Base-by-base conservation (phyloP, 2,329 filamentous ascomycete genomes). In the Microsporum canis region DNA sequence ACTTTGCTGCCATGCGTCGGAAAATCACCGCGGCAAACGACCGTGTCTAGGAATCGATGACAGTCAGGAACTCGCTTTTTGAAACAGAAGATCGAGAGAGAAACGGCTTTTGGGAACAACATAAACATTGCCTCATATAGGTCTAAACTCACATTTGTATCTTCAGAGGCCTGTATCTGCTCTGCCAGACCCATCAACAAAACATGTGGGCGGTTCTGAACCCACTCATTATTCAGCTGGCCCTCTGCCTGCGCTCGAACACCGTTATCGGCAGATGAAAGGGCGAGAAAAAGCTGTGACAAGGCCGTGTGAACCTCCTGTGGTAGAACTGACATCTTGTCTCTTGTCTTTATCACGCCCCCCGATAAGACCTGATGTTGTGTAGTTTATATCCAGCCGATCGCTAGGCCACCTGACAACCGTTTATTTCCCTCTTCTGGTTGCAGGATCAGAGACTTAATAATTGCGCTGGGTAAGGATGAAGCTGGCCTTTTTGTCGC, bases 21-120 rank as follows among this genome's bases (percentile, higher is more conserved):
- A 99, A 97, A 65, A 99, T 87, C 53, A 99, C 90, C 60, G 94
- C 89, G 60, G 91, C 86, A 73, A 96, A 99, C 14, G 91, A 89
- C 70, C 94, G 88, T 63, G 86, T 87, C 91, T 96, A 70, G 63
- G 36, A 31, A 38, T 41, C 33, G 58, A 23, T 45, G 60, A 60
- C 58, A 59, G 66, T 68, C 58, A 66, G 63, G 7, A 53, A 12
- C 27, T 34, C 39, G 14, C 14, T 43, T 43, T n/a, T 5, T n/a
- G 39, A 0, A 43, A 43, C 17, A 23, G 17, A 23, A 43, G 39
- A 17, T 43, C 39, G 39, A 7, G 39, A 12, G n/a, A 14, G n/a
- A 14, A 17, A 43, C 39, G 17, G 17, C 17, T 23, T 23, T 1
- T 1, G 17, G 17, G 17, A 23, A 23, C 17, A 23, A 23, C 17